A percentile compares a stretch with the other conserved stretches of the same genome.
These are phyloP conservation scores for Pseudogymnoascus sp. DNA, from an alignment of 2,329 filamentous ascomycete genomes.

Conservation along the genomic window DNA sequence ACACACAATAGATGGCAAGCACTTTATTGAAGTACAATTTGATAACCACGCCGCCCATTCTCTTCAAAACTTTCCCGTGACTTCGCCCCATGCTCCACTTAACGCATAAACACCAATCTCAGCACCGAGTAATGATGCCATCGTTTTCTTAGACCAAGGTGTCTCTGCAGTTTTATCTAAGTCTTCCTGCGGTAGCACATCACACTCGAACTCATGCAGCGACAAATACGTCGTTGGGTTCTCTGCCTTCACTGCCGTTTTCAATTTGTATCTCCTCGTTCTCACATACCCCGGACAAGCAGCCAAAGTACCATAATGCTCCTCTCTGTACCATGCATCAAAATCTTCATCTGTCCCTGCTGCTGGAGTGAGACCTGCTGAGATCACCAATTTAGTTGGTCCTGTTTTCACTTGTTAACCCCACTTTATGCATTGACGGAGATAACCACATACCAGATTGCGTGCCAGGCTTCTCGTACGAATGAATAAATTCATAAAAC, in stretches of 20 bases:
- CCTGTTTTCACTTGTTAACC: slow-evolving; percentile 8
- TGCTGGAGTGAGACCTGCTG: slow-evolving; percentile 9
- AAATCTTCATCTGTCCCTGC: slow-evolving; percentile 13
- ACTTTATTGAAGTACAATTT: too few species aligned
- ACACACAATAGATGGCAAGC: too few species aligned
- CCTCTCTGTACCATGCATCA: slow-evolving; percentile 14
- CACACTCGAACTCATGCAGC: slow-evolving; percentile 15
- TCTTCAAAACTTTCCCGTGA: too few species aligned
- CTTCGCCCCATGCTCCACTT: too few species aligned
- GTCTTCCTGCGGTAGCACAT: slow-evolving; percentile 11
- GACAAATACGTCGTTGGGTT: slow-evolving; percentile 10
- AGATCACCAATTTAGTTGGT: slow-evolving; percentile 11
- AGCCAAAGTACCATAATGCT: slow-evolving; percentile 11
- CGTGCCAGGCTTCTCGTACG: slow-evolving; percentile 8
- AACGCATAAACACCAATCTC: slow-evolving; percentile 11
- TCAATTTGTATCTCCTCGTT: slow-evolving; percentile 13
- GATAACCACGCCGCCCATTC: too few species aligned
- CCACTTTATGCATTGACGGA: too few species aligned
- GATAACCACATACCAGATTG: too few species aligned
- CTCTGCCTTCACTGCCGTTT: neutral
- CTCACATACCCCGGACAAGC: slow-evolving; percentile 13
- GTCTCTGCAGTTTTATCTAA: slow-evolving; percentile 20
- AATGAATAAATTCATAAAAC: slow-evolving; percentile 12
- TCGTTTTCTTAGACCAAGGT: slow-evolving; percentile 11
- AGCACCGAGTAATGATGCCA: slow-evolving; percentile 8